Evolutionary conservation across 441 rosid genomes (phyloP).

Genomic region (Erysimum cheiri): DNA sequence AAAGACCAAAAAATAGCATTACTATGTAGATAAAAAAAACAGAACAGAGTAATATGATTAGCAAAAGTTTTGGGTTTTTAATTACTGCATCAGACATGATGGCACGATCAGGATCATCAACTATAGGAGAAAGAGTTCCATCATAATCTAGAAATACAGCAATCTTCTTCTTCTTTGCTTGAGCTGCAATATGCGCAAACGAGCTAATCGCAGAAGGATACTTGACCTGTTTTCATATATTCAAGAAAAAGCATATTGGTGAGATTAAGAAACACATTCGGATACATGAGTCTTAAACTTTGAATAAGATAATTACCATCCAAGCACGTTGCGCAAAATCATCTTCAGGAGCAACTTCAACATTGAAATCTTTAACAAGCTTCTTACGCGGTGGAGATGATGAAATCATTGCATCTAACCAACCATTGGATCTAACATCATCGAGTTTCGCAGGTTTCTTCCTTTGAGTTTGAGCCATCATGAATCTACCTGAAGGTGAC

Average conservation of each 20-base stretch:
- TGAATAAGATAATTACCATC: conserved; percentile 63
- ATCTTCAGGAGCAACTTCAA: conserved; percentile 55
- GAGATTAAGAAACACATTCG: neutral
- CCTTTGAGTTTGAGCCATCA: conserved; percentile 57
- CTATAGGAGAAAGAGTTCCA: conserved; percentile 96
- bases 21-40: neutral
- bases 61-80: no score
- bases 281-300: neutral
- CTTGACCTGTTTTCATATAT: conserved; percentile 59
- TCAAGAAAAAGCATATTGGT: neutral
- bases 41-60: neutral
- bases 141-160: conserved; percentile 91
- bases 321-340: conserved; percentile 68
- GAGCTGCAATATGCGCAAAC: conserved; percentile 62
- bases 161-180: conserved; percentile 74
- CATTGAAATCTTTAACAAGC: conserved; percentile 56
- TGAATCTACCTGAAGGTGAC: conserved; percentile 57
- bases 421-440: conserved; percentile 87
- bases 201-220: conserved; percentile 85
- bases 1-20: neutral
- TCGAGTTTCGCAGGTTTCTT: conserved; percentile 74
- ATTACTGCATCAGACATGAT: conserved; percentile 80
- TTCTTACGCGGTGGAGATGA: conserved; percentile 96
- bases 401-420: conserved; percentile 94
- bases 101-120: conserved; percentile 93